Evolutionary conservation across 768 basidiomycete genomes (phyloP).

Genomic region (Melanogaster broomeanus): DNA sequence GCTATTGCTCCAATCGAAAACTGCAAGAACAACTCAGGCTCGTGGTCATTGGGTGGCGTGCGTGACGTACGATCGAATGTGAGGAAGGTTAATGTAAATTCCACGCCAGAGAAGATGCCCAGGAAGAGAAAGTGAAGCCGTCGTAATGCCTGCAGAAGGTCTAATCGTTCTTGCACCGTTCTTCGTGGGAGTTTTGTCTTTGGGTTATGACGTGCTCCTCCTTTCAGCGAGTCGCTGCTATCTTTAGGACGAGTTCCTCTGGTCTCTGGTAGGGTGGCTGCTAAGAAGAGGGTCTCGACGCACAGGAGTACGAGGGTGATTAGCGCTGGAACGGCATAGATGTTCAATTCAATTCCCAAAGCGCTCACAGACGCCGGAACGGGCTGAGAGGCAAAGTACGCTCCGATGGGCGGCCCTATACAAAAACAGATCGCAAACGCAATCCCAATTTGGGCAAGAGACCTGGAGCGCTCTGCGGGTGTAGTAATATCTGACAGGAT

Average conservation of each 20-base stretch:
- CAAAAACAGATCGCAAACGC: slow-evolving; percentile 96
- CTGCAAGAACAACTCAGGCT: slow-evolving; percentile 38
- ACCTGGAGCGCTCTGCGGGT: slow-evolving; percentile 75
- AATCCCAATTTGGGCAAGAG: slow-evolving; percentile 91
- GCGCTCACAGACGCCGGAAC: slow-evolving; percentile 58
- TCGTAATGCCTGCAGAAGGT: slow-evolving; percentile 59
- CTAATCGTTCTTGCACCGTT: slow-evolving; percentile 51
- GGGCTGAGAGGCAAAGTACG: slow-evolving; percentile 91
- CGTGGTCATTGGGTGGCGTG: not conserved
- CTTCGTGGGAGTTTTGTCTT: slow-evolving; percentile 13
- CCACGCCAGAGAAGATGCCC: slow-evolving; percentile 89
- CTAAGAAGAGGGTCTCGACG: slow-evolving; percentile 79
- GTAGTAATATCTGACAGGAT: slow-evolving; percentile 92
- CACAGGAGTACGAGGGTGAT: slow-evolving; percentile 78
- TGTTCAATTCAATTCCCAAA: slow-evolving; percentile 70
- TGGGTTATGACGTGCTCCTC: slow-evolving; percentile 14
- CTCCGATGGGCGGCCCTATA: slow-evolving; percentile 91
- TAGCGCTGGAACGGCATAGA: slow-evolving; percentile 89
- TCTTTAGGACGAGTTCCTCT: slow-evolving; percentile 43
- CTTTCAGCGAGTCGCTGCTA: slow-evolving; percentile 19
- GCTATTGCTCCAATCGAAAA: slow-evolving; percentile 86
- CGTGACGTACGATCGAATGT: slow-evolving; percentile 77
- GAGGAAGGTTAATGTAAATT: slow-evolving; percentile 95
- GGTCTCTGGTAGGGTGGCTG: slow-evolving; percentile 82
- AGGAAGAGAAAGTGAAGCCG: slow-evolving; percentile 83